phyloP scores from a whole-genome alignment of 768 basidiomycete genomes.

The Leccinum disarticulatum region DNA sequence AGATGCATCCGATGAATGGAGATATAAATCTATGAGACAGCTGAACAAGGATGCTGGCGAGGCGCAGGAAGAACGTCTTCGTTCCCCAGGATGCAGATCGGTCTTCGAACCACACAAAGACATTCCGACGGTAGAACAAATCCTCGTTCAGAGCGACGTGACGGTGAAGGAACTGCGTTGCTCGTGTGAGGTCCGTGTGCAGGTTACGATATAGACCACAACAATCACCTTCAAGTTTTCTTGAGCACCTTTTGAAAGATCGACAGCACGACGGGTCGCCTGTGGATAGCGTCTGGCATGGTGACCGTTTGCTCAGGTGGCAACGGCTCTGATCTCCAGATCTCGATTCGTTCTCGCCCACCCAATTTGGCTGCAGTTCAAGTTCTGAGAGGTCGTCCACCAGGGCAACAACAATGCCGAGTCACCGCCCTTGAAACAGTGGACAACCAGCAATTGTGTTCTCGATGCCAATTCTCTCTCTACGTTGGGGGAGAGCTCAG shows the following conservation, averaged over 20 bases:
- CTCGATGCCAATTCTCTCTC: conserved; percentile 65
- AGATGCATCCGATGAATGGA: conserved; percentile 73
- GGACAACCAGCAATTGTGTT: conserved; percentile 51
- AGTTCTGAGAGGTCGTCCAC: conserved; percentile 65
- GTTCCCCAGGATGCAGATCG: conserved; percentile 61
- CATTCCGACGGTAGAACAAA: conserved; percentile 70
- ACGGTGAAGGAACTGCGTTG: conserved; percentile 82
- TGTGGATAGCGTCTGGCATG: conserved; percentile 52
- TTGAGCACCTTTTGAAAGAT: conserved; percentile 77
- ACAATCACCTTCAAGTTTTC: conserved; percentile 69
- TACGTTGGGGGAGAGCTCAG: conserved; percentile 73
- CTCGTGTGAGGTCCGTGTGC: conserved; percentile 77
- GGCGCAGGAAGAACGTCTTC: conserved; percentile 77
- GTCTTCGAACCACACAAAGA: conserved; percentile 82
- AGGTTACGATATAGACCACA: conserved; percentile 73
- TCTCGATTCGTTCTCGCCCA: conserved; percentile 61
- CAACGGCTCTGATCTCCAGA: conserved; percentile 64
- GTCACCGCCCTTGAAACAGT: conserved; percentile 52
- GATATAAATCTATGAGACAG: conserved; percentile 70
- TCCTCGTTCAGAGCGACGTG: conserved; percentile 78
- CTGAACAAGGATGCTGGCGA: conserved; percentile 86
- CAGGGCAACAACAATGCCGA: conserved; percentile 61
- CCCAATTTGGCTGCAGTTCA: conserved; percentile 65
- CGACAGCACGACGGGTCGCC: conserved; percentile 64
- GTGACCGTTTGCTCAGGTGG: conserved; percentile 43